These are phyloP conservation scores for Yarrowia osloensis DNA, from an alignment of 805 yeast genomes.

Conservation along the genomic window DNA sequence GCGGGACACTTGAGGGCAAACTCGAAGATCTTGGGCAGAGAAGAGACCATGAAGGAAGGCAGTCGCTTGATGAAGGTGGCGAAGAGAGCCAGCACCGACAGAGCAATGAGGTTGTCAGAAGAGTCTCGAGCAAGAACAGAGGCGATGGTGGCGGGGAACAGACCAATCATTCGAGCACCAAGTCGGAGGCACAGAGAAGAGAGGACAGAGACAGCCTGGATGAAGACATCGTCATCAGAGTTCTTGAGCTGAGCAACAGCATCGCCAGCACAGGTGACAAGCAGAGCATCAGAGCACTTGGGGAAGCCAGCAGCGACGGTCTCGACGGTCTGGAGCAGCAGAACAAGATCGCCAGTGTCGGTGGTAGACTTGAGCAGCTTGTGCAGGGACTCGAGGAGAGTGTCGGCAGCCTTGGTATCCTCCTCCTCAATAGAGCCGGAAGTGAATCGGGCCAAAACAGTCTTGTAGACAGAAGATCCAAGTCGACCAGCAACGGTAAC, in stretches of 20 bases:
- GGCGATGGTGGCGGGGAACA: constrained; percentile 73
- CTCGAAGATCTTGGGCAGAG: constrained; percentile 61
- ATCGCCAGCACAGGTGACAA: constrained; percentile 18
- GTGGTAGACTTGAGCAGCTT: constrained; percentile 3
- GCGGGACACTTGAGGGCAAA: constrained; percentile 50
- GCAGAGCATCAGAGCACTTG: constrained; percentile 20
- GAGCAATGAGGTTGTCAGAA: constrained; percentile 51
- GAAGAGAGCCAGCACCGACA: constrained; percentile 68
- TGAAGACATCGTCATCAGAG: constrained; percentile 58
- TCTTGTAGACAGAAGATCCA: constrained; percentile 25
- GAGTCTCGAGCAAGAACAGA: constrained; percentile 50
- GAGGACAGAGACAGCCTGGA: constrained; percentile 73
- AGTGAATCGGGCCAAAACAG: constrained; percentile 17
- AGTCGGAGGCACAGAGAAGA: constrained; percentile 68
- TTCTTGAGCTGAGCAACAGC: constrained; percentile 18
- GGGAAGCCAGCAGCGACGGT: constrained; percentile 20
- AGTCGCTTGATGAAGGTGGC: constrained; percentile 77
- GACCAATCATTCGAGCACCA: constrained; percentile 85
- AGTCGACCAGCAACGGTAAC: constrained; percentile 21
- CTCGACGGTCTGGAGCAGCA: constrained; percentile 24
- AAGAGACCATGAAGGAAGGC: constrained; percentile 79
- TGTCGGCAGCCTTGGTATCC: constrained; percentile 54
- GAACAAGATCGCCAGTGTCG: constrained; percentile 4
- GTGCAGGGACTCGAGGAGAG: constrained; percentile 40
- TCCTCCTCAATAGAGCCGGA: constrained; percentile 47